Conservation (phyloP, 176 grass and related monocot species). For the Aegilops umbellulata region DNA sequence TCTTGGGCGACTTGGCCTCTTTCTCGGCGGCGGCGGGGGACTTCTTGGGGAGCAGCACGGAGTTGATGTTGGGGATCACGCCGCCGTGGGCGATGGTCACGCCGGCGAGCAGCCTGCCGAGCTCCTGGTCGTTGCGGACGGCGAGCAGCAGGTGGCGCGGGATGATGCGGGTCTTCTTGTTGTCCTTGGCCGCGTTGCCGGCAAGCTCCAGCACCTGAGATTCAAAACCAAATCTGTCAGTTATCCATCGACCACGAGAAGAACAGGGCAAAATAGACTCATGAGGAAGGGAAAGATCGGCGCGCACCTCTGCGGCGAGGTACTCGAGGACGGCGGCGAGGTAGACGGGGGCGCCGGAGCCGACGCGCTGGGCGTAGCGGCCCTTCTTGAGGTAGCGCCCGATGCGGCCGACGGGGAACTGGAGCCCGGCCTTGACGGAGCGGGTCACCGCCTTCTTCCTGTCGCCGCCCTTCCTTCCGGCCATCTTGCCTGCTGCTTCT, state of each 20-base stretch:
- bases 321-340: constrained; percentile 46
- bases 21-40: background rate
- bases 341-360: constrained; percentile 38
- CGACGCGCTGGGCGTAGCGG: constrained; percentile 44
- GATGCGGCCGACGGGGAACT: constrained; percentile 77
- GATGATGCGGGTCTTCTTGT: background rate
- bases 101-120: background rate
- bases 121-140: background rate
- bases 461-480: background rate
- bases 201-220: background rate
- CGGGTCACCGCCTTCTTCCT: constrained; percentile 15
- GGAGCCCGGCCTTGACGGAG: constrained; percentile 53
- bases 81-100: background rate
- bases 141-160: background rate
- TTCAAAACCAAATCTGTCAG: too few relatives aligned
- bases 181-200: background rate
- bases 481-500: background rate
- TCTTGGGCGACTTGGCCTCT: background rate
- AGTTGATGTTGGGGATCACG: background rate
- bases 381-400: constrained; percentile 68
- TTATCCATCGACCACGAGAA: too few relatives aligned
- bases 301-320: constrained; percentile 25
- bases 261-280: too few relatives aligned
- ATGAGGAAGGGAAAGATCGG: too few relatives aligned
- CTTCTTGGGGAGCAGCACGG: background rate